phyloP scores from a whole-genome alignment of 2,329 filamentous ascomycete genomes.

The Verticillium nubilum region DNA sequence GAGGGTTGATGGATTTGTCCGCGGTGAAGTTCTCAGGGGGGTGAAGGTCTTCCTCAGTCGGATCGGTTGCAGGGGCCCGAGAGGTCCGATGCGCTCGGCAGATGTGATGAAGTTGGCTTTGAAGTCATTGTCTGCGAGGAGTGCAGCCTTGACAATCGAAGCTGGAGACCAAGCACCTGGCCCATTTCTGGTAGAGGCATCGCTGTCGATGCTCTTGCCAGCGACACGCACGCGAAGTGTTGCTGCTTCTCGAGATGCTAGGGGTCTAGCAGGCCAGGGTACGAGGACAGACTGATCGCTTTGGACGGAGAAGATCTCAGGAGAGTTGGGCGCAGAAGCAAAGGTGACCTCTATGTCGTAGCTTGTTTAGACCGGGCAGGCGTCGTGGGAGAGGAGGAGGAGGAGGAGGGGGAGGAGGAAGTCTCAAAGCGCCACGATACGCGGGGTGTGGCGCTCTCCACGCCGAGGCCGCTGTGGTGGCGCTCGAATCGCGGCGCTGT shows the following conservation, averaged over 20 bases:
- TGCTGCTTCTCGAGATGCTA: conserved; percentile 20
- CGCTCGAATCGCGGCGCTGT: conserved; percentile 11
- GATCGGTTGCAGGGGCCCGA: conserved; percentile 4
- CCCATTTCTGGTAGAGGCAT: not conserved
- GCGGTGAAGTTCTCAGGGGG: not conserved
- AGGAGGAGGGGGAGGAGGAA: too few relatives aligned
- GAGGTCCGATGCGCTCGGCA: not conserved
- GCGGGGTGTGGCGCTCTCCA: conserved; percentile 7
- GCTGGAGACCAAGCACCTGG: conserved; percentile 4
- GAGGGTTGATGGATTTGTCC: conserved; percentile 9
- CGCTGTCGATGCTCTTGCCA: conserved; percentile 9
- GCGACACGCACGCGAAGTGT: conserved; percentile 20
- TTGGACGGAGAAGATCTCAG: conserved; percentile 1
- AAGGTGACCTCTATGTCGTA: conserved; percentile 13
- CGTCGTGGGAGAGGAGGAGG: not conserved
- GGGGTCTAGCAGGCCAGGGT: conserved; percentile 12
- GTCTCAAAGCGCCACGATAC: conserved; percentile 13
- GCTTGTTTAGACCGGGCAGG: conserved; percentile 10
- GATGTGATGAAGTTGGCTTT: conserved; percentile 5
- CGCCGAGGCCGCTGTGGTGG: conserved; percentile 11
- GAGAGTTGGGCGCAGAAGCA: not conserved
- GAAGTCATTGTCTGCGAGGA: conserved; percentile 3
- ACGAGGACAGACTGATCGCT: conserved; percentile 6
- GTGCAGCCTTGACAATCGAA: conserved; percentile 3
- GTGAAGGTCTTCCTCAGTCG: conserved; percentile 7